Conservation (phyloP, 768 basidiomycete species). For the Lactarius sanguifluus region DNA sequence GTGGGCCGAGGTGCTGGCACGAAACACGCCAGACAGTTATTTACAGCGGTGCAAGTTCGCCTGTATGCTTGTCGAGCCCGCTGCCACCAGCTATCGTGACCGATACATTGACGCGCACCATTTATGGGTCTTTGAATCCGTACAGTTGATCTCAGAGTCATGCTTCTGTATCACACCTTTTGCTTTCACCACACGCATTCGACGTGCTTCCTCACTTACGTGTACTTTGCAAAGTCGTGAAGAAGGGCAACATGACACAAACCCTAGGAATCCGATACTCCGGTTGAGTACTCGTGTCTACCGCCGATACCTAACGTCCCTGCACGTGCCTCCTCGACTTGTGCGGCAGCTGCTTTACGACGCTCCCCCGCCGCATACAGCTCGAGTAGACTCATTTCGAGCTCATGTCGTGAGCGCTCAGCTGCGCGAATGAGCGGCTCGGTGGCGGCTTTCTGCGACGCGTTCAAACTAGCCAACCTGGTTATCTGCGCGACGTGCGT, state of each 20-base stretch:
- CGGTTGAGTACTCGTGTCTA: slow-evolving; percentile 10
- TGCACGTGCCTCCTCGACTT: slow-evolving; percentile 59
- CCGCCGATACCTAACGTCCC: slow-evolving; percentile 51
- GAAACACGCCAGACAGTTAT: slow-evolving; percentile 49
- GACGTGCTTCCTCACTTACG: slow-evolving; percentile 2
- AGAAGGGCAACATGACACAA: not conserved
- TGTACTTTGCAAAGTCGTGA: not conserved
- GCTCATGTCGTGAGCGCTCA: slow-evolving; percentile 53
- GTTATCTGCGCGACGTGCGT: slow-evolving; percentile 8
- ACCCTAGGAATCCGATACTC: slow-evolving; percentile 15
- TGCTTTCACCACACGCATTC: slow-evolving; percentile 2
- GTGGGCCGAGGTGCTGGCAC: not conserved
- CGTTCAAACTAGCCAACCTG: slow-evolving; percentile 23
- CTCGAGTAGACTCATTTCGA: slow-evolving; percentile 60
- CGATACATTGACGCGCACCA: slow-evolving; percentile 39
- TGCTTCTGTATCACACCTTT: not conserved
- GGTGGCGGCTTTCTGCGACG: slow-evolving; percentile 20
- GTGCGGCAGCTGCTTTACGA: slow-evolving; percentile 55
- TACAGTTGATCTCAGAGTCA: slow-evolving; percentile 52
- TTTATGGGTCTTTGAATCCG: slow-evolving; percentile 70
- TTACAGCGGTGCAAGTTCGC: slow-evolving; percentile 70
- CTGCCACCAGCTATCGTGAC: not conserved
- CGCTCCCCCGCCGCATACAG: slow-evolving; percentile 57
- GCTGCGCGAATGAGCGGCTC: slow-evolving; percentile 21
- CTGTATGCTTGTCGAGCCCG: not conserved